Percentiles rank a stretch among this genome's conserved stretches.
phyloP scores from a whole-genome alignment of 108 stramenopile genomes.

The Pseudonitzschia multiseries region DNA sequence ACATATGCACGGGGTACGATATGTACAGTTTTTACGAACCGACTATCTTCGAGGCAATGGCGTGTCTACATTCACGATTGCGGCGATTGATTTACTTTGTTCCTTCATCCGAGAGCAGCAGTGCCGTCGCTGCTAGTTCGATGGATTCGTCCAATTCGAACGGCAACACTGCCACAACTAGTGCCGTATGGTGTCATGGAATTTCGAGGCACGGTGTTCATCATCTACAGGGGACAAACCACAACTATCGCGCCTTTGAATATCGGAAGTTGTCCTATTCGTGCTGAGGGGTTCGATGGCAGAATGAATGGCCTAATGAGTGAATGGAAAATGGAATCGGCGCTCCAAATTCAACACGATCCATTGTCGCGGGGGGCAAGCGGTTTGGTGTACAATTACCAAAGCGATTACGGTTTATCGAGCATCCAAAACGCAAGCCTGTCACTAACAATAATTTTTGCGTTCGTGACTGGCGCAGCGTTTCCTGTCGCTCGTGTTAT shows the following conservation, averaged over 20 bases:
- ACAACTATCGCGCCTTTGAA: slow-evolving; percentile 75
- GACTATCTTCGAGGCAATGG: slow-evolving; percentile 77
- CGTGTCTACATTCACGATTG: slow-evolving; percentile 70
- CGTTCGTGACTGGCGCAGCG: too few relatives aligned
- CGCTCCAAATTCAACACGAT: not conserved
- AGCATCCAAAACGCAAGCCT: too few relatives aligned
- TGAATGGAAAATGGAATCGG: not conserved
- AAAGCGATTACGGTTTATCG: too few relatives aligned
- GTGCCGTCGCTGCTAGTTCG: not conserved
- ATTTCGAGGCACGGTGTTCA: slow-evolving; percentile 48
- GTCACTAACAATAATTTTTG: too few relatives aligned
- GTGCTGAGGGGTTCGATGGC: not conserved
- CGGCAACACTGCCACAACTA: not conserved
- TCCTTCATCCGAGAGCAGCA: slow-evolving; percentile 15
- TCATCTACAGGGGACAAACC: slow-evolving; percentile 77
- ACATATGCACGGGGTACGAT: slow-evolving; percentile 80
- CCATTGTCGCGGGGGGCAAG: too few relatives aligned
- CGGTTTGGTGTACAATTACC: too few relatives aligned
- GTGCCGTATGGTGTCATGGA: slow-evolving; percentile 26
- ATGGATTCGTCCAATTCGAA: not conserved
- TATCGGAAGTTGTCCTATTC: slow-evolving; percentile 11
- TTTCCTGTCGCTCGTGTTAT: too few relatives aligned
- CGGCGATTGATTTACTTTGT: slow-evolving; percentile 62
- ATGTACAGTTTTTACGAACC: slow-evolving; percentile 68
- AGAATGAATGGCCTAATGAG: too few relatives aligned